Evolutionary conservation across 805 yeast genomes (phyloP).

Genomic region (Candida bentonensis): DNA sequence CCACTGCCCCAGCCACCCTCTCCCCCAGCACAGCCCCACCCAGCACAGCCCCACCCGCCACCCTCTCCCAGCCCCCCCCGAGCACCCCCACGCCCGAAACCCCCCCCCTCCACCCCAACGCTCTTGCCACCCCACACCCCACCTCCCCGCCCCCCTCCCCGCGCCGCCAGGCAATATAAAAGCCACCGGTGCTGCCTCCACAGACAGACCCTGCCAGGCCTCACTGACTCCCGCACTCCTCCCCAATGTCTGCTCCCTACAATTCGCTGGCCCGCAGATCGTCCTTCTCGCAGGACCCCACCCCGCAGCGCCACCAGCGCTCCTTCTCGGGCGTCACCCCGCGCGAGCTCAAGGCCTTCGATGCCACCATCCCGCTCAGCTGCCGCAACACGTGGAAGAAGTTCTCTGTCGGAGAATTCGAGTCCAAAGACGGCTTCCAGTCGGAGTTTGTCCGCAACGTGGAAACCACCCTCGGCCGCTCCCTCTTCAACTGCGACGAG

Average conservation of each 20-base stretch:
- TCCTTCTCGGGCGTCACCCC: conserved; percentile 87
- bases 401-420: conserved; percentile 40
- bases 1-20: background rate
- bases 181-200: background rate
- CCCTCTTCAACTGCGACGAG: conserved; percentile 81
- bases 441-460: conserved; percentile 66
- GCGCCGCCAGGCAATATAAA: background rate
- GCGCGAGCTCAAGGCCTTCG: conserved; percentile 72
- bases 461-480: conserved; percentile 83
- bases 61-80: background rate
- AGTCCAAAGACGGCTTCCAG: conserved; percentile 45
- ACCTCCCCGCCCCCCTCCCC: background rate
- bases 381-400: conserved; percentile 70
- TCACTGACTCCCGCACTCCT: background rate
- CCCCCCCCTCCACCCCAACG: too few species aligned
- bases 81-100: background rate
- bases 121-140: too few species aligned
- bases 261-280: background rate
- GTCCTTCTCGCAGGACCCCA: conserved; percentile 1
- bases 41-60: background rate
- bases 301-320: conserved; percentile 26
- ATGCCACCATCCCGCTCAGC: conserved; percentile 63
- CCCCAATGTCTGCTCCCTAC: background rate
- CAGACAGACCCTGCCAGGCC: background rate
- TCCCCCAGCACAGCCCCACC: too few species aligned